Evolutionary conservation across 495 filamentous ascomycete species (phyloP).

Genomic region (Xylaria flabelliformis): DNA sequence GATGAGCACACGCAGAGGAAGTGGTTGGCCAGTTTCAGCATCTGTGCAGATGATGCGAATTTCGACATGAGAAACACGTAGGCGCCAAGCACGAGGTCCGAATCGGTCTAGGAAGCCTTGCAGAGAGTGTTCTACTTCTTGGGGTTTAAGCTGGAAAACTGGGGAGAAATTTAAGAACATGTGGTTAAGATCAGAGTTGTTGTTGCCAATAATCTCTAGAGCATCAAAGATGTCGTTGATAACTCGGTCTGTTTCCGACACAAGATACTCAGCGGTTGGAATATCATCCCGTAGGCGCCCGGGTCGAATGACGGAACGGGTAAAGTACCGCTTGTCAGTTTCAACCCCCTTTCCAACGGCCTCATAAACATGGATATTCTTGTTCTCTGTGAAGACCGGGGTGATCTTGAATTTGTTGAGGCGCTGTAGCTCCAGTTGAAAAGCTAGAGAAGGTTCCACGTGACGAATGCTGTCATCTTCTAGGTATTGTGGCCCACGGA

Average conservation of each 20-base stretch:
- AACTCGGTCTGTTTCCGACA: slow-evolving; percentile 93
- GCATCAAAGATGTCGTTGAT: slow-evolving; percentile 98
- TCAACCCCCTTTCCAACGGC: slow-evolving; percentile 92
- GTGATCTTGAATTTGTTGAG: slow-evolving; percentile 97
- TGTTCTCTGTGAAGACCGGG: slow-evolving; percentile 97
- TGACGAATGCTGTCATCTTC: slow-evolving; percentile 97
- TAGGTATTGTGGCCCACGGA: slow-evolving; percentile 86
- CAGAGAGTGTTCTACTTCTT: slow-evolving; percentile 92
- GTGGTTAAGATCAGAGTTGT: slow-evolving; percentile 99
- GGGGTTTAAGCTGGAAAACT: slow-evolving; percentile 88
- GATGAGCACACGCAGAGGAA: slow-evolving; percentile 94
- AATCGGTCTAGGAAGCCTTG: slow-evolving; percentile 96
- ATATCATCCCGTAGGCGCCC: slow-evolving; percentile 96
- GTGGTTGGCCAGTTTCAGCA: slow-evolving; percentile 79
- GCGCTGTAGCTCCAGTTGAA: slow-evolving; percentile 94
- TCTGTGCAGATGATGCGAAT: slow-evolving; percentile 98
- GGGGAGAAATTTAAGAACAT: slow-evolving; percentile 99
- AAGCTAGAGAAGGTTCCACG: slow-evolving; percentile 92
- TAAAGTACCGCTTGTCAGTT: slow-evolving; percentile 97
- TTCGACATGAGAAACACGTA: slow-evolving; percentile 96
- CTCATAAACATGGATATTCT: slow-evolving; percentile 98
- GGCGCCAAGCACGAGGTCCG: slow-evolving; percentile 91
- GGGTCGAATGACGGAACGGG: slow-evolving; percentile 89
- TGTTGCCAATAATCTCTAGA: slow-evolving; percentile 97
- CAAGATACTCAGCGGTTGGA: slow-evolving; percentile 95